Evolutionary conservation across 805 yeast genomes (phyloP).

Genomic region (Zygoascus biomembranicola): DNA sequence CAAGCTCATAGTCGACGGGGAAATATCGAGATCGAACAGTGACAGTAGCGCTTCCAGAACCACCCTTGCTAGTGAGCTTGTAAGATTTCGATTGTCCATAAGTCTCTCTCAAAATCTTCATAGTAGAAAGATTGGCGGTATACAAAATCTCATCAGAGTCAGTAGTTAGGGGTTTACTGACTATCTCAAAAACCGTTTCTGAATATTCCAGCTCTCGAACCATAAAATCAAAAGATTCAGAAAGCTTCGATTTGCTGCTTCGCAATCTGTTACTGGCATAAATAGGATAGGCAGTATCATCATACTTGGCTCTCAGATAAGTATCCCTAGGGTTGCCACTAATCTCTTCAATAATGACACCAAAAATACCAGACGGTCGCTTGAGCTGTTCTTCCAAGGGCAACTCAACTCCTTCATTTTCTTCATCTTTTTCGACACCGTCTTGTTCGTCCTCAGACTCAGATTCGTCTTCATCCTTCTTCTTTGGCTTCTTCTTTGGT

Average conservation of each 20-base stretch:
- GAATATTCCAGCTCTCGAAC: constrained; percentile 77
- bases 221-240: constrained; percentile 62
- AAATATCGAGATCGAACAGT: constrained; percentile 65
- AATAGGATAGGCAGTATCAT: constrained; percentile 60
- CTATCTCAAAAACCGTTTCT: constrained; percentile 49
- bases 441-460: constrained; percentile 27
- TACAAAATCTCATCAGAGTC: constrained; percentile 51
- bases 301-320: constrained; percentile 69
- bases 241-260: constrained; percentile 28
- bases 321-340: constrained; percentile 43
- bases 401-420: constrained; percentile 37
- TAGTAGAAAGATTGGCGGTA: constrained; percentile 57
- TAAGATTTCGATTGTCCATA: constrained; percentile 46
- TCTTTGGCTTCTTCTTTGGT: constrained; percentile 15
- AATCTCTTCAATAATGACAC: constrained; percentile 56
- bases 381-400: constrained; percentile 36
- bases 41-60: constrained; percentile 37
- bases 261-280: constrained; percentile 46
- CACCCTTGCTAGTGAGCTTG: constrained; percentile 46
- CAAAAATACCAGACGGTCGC: constrained; percentile 68
- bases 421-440: constrained; percentile 23
- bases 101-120: constrained; percentile 55
- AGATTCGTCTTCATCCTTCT: constrained; percentile 26
- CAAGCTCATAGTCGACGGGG: constrained; percentile 58
- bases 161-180: constrained; percentile 39